Evolutionary conservation across 768 basidiomycete species (phyloP).

Genomic region (Filobasidium wieringae): DNA sequence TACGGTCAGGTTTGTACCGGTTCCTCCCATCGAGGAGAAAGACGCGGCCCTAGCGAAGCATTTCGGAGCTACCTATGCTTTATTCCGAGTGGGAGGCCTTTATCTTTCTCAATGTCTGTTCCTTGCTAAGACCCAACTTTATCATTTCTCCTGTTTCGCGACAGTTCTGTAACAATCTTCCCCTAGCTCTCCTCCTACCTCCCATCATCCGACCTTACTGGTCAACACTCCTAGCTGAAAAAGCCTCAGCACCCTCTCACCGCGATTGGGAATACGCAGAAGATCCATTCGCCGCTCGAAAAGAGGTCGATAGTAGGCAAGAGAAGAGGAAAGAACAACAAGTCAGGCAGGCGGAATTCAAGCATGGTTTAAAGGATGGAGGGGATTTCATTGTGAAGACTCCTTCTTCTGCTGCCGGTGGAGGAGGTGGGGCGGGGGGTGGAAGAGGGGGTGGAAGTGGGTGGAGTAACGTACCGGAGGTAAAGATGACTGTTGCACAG

Average conservation of each 20-base stretch:
- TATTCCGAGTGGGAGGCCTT: conserved; percentile 57
- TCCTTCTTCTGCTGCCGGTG: conserved; percentile 38
- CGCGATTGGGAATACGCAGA: conserved; percentile 75
- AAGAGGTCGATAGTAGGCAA: conserved; percentile 57
- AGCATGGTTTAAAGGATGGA: conserved; percentile 8
- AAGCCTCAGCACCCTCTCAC: conserved; percentile 56
- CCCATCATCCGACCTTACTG: conserved; percentile 79
- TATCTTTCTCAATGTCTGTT: background rate
- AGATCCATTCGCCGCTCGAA: conserved; percentile 69
- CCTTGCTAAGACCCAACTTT: too few relatives aligned
- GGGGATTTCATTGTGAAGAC: conserved; percentile 25
- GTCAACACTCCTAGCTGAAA: conserved; percentile 59
- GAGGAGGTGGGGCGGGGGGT: conserved; percentile 1
- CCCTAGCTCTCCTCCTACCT: conserved; percentile 51
- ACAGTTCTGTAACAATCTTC: conserved; percentile 33
- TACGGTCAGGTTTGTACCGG: conserved; percentile 58
- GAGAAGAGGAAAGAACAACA: conserved; percentile 44
- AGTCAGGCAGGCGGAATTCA: conserved; percentile 18
- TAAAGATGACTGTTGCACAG: conserved; percentile 64
- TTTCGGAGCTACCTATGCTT: conserved; percentile 76
- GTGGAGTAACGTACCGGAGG: conserved; percentile 48
- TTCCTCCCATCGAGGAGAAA: conserved; percentile 55
- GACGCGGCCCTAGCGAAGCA: conserved; percentile 76
- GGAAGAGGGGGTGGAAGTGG: conserved; percentile 23
- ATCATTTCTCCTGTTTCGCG: too few relatives aligned